These are phyloP conservation scores for Trichoderma sp. DNA, from an alignment of 2,329 filamentous ascomycete species.

Conservation along the genomic window DNA sequence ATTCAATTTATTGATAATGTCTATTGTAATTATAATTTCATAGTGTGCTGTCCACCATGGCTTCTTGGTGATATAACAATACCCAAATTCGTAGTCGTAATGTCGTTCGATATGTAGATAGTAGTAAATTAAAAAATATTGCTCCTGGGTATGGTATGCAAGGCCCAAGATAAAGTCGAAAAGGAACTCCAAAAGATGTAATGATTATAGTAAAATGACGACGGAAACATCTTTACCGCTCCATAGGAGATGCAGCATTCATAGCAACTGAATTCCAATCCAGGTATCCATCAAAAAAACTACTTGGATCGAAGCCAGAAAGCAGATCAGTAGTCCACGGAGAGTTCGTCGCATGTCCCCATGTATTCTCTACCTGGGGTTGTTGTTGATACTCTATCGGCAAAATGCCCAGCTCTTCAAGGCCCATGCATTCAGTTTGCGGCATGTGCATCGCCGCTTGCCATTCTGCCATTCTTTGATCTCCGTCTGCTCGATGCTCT, in stretches of 20 bases:
- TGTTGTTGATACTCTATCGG: neutral
- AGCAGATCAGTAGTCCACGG: slow-evolving; percentile 39
- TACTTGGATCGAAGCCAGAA: slow-evolving; percentile 38
- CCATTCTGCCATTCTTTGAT: slow-evolving; percentile 22
- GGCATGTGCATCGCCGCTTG: slow-evolving; percentile 23
- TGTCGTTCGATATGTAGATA: neutral
- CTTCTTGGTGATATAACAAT: neutral
- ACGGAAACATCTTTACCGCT: slow-evolving; percentile 27
- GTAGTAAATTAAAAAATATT: neutral
- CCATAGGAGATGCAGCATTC: slow-evolving; percentile 36
- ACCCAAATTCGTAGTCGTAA: neutral
- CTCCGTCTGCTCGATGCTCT: slow-evolving; percentile 7
- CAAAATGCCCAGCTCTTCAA: slow-evolving; percentile 16
- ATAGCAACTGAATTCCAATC: slow-evolving; percentile 40
- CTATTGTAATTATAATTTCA: neutral
- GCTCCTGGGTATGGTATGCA: neutral
- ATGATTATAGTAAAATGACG: neutral
- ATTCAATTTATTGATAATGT: neutral
- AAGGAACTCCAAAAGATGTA: neutral
- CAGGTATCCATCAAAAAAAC: slow-evolving; percentile 41
- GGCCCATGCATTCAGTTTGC: slow-evolving; percentile 9
- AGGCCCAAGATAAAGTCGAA: neutral
- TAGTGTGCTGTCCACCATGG: neutral
- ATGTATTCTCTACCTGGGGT: neutral
- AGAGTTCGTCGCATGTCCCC: neutral